Evolutionary conservation across 164 flowering plant genomes (phyloP), one percentile per base, ranked within the genome.

Genomic region (Piper betle): DNA sequence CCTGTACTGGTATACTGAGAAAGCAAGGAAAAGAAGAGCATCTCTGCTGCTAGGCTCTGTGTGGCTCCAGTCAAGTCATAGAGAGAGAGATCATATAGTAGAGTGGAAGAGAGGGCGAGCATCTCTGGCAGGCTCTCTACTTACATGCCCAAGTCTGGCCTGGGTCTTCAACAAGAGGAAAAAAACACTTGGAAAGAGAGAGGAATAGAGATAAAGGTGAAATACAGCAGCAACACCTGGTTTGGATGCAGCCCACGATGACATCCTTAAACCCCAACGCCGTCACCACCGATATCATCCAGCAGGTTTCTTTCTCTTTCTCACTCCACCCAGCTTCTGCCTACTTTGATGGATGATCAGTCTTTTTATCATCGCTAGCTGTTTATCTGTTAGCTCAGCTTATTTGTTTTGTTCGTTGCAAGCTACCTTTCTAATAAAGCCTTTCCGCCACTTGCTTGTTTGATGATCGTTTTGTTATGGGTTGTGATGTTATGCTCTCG

Each of bases 201-300:
- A 13, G 55, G 37, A 54, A 38, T 55, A 37, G 42, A 33, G 48
- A 50, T 39, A 40, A 20, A 20, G 62, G 33, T 10, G 33, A 25
- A 60, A 56, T 17, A 19, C 48, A 37, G 20, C 86, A 84, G 76
- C 86, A 84, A 82, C 86, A 84, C 81, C 85, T 82, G 82, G 79
- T 80, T 84, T 87, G 82, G 81, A 82, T 79, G 91, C 85, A 82
- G 76, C 91, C 86, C 83, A 80, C 80, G 83, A 85, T 85, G 91
- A 78, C 86, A 68, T 67, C 80, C 53, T 85, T 80, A 65, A 78
- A 75, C 58, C 78, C 84, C 67, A 80, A 71, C 82, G 83, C 71
- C 75, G 80, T 85, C 76, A 85, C 88, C 12, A 81, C 91, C 66
- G 91, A 85, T 73, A 85, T 81, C 71, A 85, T 85, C 68, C 91